These are phyloP conservation scores for Chlorella sp. DNA, from an alignment of 139 green algal genomes.

Conservation along the genomic window DNA sequence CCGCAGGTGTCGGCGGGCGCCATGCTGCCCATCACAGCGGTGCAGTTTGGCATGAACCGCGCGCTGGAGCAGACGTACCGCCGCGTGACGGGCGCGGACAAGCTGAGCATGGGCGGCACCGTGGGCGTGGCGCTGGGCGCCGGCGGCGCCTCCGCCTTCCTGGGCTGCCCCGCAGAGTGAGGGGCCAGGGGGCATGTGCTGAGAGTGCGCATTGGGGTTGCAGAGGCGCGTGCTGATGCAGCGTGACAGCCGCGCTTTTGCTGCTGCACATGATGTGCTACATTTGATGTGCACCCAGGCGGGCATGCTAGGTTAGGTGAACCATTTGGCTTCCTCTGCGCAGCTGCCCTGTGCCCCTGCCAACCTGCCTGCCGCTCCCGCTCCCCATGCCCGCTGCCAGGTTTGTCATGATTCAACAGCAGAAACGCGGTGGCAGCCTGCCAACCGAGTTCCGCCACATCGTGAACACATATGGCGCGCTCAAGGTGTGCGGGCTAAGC, in stretches of 20 bases:
- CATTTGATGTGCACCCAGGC: too few relatives aligned
- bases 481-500: slow-evolving; percentile 1
- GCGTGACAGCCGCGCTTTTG: too few relatives aligned
- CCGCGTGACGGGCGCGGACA: not conserved
- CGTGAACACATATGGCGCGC: slow-evolving; percentile 50
- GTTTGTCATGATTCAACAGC: slow-evolving; percentile 94
- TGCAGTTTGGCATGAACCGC: slow-evolving; percentile 87
- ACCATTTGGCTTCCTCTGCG: too few relatives aligned
- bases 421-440: slow-evolving; percentile 73
- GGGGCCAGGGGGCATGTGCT: not conserved
- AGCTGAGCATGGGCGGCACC: not conserved
- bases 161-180: slow-evolving; percentile 80
- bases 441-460: slow-evolving; percentile 54
- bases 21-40: slow-evolving; percentile 93
- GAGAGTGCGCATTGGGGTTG: too few relatives aligned
- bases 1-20: slow-evolving; percentile 82
- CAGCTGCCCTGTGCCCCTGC: too few relatives aligned
- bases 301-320: too few relatives aligned
- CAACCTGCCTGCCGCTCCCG: too few relatives aligned
- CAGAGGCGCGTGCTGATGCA: too few relatives aligned
- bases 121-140: slow-evolving; percentile 63
- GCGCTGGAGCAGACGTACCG: slow-evolving; percentile 50
- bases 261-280: too few relatives aligned
- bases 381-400: not conserved
- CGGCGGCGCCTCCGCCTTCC: slow-evolving; percentile 69